These are phyloP conservation scores for Osmanthus fragrans DNA, from an alignment of 257 asterid genomes.

Conservation along the genomic window DNA sequence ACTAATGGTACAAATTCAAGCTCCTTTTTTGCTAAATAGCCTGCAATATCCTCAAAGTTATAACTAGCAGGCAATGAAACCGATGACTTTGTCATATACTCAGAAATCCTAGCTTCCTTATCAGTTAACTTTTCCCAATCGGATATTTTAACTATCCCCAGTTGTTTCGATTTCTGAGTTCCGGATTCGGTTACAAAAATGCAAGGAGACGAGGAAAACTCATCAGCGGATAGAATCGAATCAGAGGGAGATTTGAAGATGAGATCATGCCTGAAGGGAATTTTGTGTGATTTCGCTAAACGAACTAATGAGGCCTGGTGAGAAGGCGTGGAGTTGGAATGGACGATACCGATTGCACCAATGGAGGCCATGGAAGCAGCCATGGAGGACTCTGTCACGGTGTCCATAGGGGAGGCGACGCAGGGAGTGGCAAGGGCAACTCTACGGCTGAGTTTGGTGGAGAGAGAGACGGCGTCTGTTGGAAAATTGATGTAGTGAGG, in stretches of 20 bases:
- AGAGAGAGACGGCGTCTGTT: conserved; percentile 67
- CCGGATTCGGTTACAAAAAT: conserved; percentile 65
- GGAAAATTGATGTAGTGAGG: conserved; percentile 93
- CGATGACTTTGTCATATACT: conserved; percentile 50
- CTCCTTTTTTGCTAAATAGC: conserved; percentile 53
- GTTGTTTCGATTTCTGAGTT: conserved; percentile 34
- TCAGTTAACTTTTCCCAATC: conserved; percentile 60
- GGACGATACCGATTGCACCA: conserved; percentile 72
- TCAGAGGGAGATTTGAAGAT: conserved; percentile 52
- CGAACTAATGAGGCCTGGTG: conserved; percentile 61
- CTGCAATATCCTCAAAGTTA: conserved; percentile 68
- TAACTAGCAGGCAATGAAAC: conserved; percentile 56
- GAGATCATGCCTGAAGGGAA: conserved; percentile 59
- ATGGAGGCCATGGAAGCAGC: conserved; percentile 88
- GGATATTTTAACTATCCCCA: conserved; percentile 55
- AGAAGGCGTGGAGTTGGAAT: conserved; percentile 56
- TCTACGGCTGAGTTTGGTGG: conserved; percentile 68
- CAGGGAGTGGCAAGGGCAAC: conserved; percentile 69
- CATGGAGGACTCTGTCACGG: conserved; percentile 88
- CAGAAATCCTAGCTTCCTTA: conserved; percentile 51
- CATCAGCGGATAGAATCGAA: conserved; percentile 48
- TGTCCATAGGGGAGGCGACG: conserved; percentile 96
- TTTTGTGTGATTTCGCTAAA: conserved; percentile 62
- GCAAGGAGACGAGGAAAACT: conserved; percentile 59
- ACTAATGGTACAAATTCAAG: conserved; percentile 61